phyloP scores from a whole-genome alignment of 2,329 filamentous ascomycete genomes.

The Alternaria arborescens region DNA sequence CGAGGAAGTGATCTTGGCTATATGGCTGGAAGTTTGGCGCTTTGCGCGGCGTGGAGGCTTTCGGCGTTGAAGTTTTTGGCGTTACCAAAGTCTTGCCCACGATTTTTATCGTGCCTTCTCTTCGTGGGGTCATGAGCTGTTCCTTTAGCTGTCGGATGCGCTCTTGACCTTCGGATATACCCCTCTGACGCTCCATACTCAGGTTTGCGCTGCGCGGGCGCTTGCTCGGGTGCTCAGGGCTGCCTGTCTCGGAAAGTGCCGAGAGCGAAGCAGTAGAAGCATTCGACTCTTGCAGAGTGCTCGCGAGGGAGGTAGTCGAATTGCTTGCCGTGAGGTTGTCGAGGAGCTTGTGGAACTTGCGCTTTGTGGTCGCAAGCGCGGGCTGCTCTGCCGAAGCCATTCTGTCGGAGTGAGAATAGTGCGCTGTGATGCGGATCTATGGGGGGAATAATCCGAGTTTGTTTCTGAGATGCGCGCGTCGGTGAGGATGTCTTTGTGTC shows the following conservation, averaged over 20 bases:
- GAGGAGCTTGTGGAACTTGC: conserved; percentile 77
- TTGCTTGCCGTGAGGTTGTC: conserved; percentile 64
- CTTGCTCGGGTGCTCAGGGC: conserved; percentile 45
- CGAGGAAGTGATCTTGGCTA: conserved; percentile 83
- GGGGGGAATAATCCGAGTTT: neutral
- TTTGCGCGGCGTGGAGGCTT: conserved; percentile 42
- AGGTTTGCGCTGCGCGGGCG: conserved; percentile 46
- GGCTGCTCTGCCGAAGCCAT: conserved; percentile 36
- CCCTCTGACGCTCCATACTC: conserved; percentile 37
- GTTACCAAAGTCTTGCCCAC: conserved; percentile 41
- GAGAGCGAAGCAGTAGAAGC: conserved; percentile 41
- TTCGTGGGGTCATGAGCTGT: conserved; percentile 41
- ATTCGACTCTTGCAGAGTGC: conserved; percentile 50
- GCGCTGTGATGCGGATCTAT: neutral
- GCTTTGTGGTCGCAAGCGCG: conserved; percentile 78
- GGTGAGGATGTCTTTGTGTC: conserved; percentile 17
- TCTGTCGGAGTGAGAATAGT: neutral
- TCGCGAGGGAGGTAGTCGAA: conserved; percentile 51
- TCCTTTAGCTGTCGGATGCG: conserved; percentile 44
- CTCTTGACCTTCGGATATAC: conserved; percentile 40
- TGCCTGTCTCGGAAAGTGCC: conserved; percentile 31
- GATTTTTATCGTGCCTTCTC: conserved; percentile 41
- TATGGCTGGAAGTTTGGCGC: conserved; percentile 82
- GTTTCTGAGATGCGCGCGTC: conserved; percentile 3
- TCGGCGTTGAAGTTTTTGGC: conserved; percentile 32